Evolutionary conservation across 2,329 filamentous ascomycete genomes (phyloP), one percentile per base, ranked within the genome.

Genomic region (Cladobotryum protrusum): DNA sequence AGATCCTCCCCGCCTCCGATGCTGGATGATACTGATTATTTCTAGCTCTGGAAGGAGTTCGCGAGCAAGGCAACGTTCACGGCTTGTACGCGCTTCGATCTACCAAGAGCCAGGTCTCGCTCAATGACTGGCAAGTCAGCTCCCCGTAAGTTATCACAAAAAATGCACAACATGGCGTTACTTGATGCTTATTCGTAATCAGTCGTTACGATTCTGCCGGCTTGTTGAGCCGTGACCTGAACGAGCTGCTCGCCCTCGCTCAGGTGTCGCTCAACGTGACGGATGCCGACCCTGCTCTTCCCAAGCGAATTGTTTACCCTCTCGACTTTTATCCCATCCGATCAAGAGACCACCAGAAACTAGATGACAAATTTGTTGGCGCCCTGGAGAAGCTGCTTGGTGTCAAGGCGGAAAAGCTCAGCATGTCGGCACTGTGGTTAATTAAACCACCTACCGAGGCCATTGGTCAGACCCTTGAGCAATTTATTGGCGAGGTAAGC

Each of bases 31-130:
- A 5, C 44, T 52, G 11, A 54, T 43, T 4, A 17, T n/a, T 56
- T 33, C 0, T 32, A 56, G 48, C 42, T 46, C 53, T 63, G 17
- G 59, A 59, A 2, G 58, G 57, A n/a, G 24, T 57, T 3, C 43
- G 55, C 2, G 50, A 56, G 18, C 54, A 59, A 34, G 53, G 49
- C 1, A 52, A 63, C 0, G 55, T 60, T 4, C 53, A 61, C 4
- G 66, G 67, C 0, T 32, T 67, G 4, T 69, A 65, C 39, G 60
- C 67, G 1, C 52, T 70, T 1, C 57, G 59, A 1, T 52, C 54
- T 3, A 57, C 64, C 9, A 15, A 45, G 1, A 50, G 45, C 4
- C 45, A 34, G 4, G n/a, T 54, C 13, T 45, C 62, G 1, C 34
- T 54, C 3, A 45, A 52, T 5, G 57, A 53, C 5, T 44, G 57